Percentiles rank a stretch among this genome's conserved stretches.
Conservation (phyloP, 805 yeast genomes). For the Candida germanica region DNA sequence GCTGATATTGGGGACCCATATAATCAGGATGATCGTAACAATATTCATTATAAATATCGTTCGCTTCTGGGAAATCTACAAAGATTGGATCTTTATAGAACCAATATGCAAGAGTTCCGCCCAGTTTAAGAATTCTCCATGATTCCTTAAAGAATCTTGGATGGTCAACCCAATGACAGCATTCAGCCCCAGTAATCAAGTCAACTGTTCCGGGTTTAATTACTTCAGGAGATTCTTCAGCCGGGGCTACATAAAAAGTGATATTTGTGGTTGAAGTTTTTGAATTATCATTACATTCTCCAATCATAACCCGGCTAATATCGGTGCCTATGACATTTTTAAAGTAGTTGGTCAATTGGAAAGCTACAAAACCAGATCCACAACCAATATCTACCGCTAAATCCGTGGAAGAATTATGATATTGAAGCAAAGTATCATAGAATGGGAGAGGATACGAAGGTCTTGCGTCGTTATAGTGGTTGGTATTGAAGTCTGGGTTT, state of each 20-base stretch:
- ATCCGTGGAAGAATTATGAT: slow-evolving; percentile 10
- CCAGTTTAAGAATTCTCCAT: slow-evolving; percentile 47
- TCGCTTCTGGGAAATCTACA: slow-evolving; percentile 43
- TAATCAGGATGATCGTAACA: slow-evolving; percentile 20
- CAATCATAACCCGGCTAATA: slow-evolving; percentile 45
- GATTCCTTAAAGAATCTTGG: slow-evolving; percentile 49
- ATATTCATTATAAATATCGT: slow-evolving; percentile 47
- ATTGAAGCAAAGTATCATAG: slow-evolving; percentile 24
- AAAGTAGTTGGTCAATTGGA: slow-evolving; percentile 31
- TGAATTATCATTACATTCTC: slow-evolving; percentile 17
- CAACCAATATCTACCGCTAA: slow-evolving; percentile 45
- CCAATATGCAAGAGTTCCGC: slow-evolving; percentile 75
- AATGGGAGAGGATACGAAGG: slow-evolving; percentile 40
- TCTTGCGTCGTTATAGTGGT: slow-evolving; percentile 34
- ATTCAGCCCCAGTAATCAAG: slow-evolving; percentile 75
- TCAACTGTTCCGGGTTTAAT: slow-evolving; percentile 38
- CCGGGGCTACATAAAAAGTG: slow-evolving; percentile 29
- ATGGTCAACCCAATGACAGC: slow-evolving; percentile 81
- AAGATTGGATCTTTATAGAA: slow-evolving; percentile 74
- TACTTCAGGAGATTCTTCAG: slow-evolving; percentile 21
- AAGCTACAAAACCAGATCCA: slow-evolving; percentile 48
- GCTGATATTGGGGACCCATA: slow-evolving; percentile 49
- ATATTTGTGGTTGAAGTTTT: slow-evolving; percentile 17
- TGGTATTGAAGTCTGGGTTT: slow-evolving; percentile 26
- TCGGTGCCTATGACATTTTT: slow-evolving; percentile 46